These are phyloP conservation scores for Calonectria pauciramosa DNA, from an alignment of 2,329 filamentous ascomycete species.

Conservation along the genomic window DNA sequence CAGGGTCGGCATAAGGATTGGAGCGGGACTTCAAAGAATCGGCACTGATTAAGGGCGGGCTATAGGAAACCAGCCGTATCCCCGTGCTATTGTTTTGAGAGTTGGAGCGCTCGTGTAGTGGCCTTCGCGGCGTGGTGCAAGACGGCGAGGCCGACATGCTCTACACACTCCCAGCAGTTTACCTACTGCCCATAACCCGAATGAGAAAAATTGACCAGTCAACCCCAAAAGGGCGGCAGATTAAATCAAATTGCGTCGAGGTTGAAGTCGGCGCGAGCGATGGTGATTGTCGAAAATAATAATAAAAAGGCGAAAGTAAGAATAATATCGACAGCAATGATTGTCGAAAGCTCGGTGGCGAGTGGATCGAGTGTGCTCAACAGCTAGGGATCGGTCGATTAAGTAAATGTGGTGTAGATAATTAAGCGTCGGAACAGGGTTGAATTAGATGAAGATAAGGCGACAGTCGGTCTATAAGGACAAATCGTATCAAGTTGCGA, in stretches of 20 bases:
- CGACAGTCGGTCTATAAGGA: not conserved
- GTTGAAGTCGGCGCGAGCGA: conserved; percentile 8
- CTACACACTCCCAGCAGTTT: conserved; percentile 44
- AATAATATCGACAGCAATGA: conserved; percentile 10
- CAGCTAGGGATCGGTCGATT: conserved; percentile 30
- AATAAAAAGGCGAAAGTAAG: not conserved
- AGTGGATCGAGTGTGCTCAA: conserved; percentile 36
- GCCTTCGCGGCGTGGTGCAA: conserved; percentile 46
- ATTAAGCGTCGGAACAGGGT: conserved; percentile 32
- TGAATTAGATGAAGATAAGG: conserved; percentile 28
- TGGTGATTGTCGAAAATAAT: not conserved
- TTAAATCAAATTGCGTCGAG: conserved; percentile 22
- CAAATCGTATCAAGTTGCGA: conserved; percentile 12
- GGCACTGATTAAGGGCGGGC: conserved; percentile 51
- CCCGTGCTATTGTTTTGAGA: conserved; percentile 49
- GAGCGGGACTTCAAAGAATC: conserved; percentile 45
- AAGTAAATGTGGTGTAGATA: conserved; percentile 16
- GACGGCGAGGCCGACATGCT: conserved; percentile 52
- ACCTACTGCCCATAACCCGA: conserved; percentile 40
- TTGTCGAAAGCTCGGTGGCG: conserved; percentile 28
- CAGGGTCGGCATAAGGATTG: conserved; percentile 42
- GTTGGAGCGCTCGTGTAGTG: conserved; percentile 46
- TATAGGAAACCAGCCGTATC: conserved; percentile 57
- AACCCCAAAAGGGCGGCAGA: not conserved
- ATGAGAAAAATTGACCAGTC: conserved; percentile 9